phyloP scores from a whole-genome alignment of 345 rosid genomes.

The Hibiscus tridactylites region DNA sequence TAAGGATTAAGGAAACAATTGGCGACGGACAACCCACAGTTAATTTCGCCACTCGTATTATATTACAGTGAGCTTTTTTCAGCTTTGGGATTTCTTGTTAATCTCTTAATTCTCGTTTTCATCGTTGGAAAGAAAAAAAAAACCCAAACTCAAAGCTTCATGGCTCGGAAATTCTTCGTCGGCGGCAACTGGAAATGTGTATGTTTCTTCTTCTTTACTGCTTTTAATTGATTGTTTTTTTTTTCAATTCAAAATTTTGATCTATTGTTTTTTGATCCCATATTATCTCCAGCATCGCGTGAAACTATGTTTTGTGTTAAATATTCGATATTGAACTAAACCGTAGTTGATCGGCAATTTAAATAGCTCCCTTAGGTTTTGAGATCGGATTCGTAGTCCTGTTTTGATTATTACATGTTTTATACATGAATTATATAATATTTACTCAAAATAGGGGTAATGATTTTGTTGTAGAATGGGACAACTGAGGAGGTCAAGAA shows the following conservation, averaged over 20 bases:
- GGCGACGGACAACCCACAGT: not conserved
- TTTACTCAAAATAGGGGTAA: too few relatives aligned
- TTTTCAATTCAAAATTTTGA: not conserved
- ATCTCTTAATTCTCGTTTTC: conserved; percentile 9
- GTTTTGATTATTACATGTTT: too few relatives aligned
- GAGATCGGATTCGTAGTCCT: not conserved
- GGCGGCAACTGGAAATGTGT: conserved; percentile 93
- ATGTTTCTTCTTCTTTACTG: conserved; percentile 8
- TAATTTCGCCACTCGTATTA: not conserved
- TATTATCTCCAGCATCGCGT: not conserved
- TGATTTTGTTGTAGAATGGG: too few relatives aligned
- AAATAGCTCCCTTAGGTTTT: not conserved
- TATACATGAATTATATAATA: too few relatives aligned
- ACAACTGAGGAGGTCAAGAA: too few relatives aligned
- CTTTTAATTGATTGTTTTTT: not conserved
- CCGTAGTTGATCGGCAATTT: not conserved
- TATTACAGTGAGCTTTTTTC: not conserved
- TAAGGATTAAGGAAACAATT: not conserved
- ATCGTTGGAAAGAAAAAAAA: conserved; percentile 1
- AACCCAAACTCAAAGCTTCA: not conserved
- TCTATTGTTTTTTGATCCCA: not conserved
- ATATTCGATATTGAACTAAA: not conserved
- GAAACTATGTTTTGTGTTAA: not conserved
- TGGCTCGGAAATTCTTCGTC: conserved; percentile 66
- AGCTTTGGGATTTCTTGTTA: not conserved